Evolutionary conservation across 208 protist genomes (phyloP).

Genomic region (Crithidia acanthocephali): DNA sequence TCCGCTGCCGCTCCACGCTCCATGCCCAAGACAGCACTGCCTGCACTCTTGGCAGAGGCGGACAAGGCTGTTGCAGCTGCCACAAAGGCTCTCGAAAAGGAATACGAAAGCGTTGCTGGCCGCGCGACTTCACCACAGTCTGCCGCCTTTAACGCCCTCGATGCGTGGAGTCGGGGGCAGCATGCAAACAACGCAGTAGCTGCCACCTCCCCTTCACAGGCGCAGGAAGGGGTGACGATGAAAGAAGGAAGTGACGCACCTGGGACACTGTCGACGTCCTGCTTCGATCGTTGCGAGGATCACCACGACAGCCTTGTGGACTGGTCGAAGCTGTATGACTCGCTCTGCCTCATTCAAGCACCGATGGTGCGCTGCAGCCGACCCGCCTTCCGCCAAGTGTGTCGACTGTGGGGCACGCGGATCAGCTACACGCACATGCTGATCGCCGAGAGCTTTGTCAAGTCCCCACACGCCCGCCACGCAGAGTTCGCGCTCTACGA

Average conservation of each 20-base stretch:
- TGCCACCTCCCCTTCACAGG: too few relatives aligned
- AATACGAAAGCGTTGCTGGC: constrained; percentile 14
- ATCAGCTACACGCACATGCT: constrained; percentile 95
- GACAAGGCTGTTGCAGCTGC: constrained; percentile 25
- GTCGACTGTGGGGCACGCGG: constrained; percentile 72
- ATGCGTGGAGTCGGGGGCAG: too few relatives aligned
- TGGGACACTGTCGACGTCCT: neutral
- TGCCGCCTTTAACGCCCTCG: neutral
- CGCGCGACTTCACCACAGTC: neutral
- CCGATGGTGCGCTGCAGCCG: constrained; percentile 95
- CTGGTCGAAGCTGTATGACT: constrained; percentile 39
- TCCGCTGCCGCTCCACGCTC: neutral
- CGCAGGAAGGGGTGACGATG: neutral
- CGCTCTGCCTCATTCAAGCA: constrained; percentile 73
- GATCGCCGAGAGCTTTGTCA: constrained; percentile 81
- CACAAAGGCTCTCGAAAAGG: constrained; percentile 11
- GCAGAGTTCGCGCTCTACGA: constrained; percentile 80
- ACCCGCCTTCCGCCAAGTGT: constrained; percentile 82
- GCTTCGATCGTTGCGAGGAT: neutral
- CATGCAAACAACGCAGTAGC: too few relatives aligned
- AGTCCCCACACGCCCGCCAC: constrained; percentile 70
- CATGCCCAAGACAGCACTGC: constrained; percentile 10
- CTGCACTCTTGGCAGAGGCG: constrained; percentile 17
- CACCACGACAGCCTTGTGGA: neutral
- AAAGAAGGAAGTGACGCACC: neutral